These are phyloP conservation scores for Boletellus ananiceps DNA, from an alignment of 768 basidiomycete genomes.

Conservation along the genomic window DNA sequence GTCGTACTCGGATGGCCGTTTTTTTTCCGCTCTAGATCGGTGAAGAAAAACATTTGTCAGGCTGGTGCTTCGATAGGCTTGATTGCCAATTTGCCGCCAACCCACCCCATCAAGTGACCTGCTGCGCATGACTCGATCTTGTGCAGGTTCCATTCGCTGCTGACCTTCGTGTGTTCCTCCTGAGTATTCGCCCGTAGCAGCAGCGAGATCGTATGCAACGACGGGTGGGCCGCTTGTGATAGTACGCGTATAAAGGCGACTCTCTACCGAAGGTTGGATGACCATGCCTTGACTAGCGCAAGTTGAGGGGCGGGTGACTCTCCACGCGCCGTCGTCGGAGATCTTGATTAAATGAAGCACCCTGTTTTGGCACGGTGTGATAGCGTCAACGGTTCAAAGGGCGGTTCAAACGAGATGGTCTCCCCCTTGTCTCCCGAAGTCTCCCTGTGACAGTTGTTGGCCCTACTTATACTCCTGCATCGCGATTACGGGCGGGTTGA, in stretches of 20 bases:
- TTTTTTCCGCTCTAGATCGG: constrained; percentile 6
- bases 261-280: neutral
- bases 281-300: too few relatives aligned
- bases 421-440: too few relatives aligned
- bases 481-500: too few relatives aligned
- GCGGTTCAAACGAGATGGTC: too few relatives aligned
- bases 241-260: neutral
- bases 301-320: too few relatives aligned
- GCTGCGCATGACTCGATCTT: neutral
- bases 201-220: neutral
- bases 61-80: neutral
- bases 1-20: constrained; percentile 7
- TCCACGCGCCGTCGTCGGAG: too few relatives aligned
- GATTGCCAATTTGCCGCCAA: constrained; percentile 11
- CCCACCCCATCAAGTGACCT: neutral
- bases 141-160: neutral
- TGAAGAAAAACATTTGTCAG: constrained; percentile 5
- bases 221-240: neutral
- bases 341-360: too few relatives aligned
- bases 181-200: neutral
- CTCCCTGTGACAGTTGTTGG: too few relatives aligned
- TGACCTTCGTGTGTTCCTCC: neutral
- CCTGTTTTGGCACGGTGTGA: too few relatives aligned
- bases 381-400: too few relatives aligned
- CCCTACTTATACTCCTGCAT: too few relatives aligned